phyloP scores from a whole-genome alignment of 768 basidiomycete genomes.

The Pisolithus microcarpus region DNA sequence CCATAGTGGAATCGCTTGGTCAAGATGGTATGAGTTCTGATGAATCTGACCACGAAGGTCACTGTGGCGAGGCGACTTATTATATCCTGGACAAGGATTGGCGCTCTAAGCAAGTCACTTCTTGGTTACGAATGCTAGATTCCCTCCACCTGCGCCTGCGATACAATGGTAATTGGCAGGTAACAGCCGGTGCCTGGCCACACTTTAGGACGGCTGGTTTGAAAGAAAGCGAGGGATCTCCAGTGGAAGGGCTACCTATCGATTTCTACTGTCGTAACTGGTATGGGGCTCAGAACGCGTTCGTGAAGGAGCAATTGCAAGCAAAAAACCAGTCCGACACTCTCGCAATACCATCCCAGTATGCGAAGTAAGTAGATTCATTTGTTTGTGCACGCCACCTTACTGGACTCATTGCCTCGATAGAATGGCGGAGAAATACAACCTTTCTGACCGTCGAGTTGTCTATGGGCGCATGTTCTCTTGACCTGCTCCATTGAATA shows the following conservation, averaged over 20 bases:
- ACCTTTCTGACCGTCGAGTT: no score
- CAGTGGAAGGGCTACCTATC: neutral
- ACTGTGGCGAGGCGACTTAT: neutral
- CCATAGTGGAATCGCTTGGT: neutral
- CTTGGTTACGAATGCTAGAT: neutral
- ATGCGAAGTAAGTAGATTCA: neutral
- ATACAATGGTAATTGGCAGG: neutral
- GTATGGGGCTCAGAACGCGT: neutral
- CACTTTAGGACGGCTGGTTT: neutral
- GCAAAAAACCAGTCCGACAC: neutral
- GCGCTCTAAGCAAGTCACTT: neutral
- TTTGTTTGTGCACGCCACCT: no score
- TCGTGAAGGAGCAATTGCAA: neutral
- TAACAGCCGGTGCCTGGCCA: neutral
- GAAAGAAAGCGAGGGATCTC: neutral
- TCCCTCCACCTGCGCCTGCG: neutral
- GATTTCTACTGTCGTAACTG: neutral
- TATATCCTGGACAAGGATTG: neutral
- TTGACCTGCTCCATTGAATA: no score
- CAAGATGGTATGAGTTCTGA: conserved; percentile 3
- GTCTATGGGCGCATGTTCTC: no score
- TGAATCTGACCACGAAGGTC: neutral
- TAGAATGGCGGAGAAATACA: no score
- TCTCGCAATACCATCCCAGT: neutral
- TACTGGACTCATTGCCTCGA: no score